Evolutionary conservation across 768 basidiomycete genomes (phyloP), one percentile per base, ranked within the genome.

Genomic region (Psilocybe subaeruginosa): DNA sequence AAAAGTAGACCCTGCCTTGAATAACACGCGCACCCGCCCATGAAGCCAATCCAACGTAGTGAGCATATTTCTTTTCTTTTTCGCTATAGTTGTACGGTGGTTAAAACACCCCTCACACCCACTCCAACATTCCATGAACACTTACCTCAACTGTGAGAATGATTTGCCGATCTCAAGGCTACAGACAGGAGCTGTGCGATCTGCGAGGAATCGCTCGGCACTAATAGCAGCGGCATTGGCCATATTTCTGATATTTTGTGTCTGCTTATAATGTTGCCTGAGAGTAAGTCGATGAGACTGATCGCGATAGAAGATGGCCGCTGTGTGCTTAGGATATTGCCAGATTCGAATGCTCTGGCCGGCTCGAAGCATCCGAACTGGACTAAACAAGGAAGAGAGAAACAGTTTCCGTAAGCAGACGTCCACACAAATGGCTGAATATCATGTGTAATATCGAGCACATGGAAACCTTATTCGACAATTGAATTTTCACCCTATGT

Each of bases 11-110:
- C 58, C 37, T 23, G 77, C 80, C 80, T 76, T 92, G 90, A 57
- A 93, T 90, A 74, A 95, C 90, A 43, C 90, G 82, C 53, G 85
- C 90, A 30, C 93, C 93, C 0, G 90, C 90, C 93, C 93, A 95
- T 1, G 87, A 86, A 5, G 92, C 93, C 64, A 84, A 69, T 17
- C 80, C 82, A 12, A 93, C 54, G 68, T 83, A 87, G 73, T 95
- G 91, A 2, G 89, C 83, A 68, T 95, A 95, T 61, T 87, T 82
- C 76, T 92, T 90, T 69, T 95, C 93, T 65, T 82, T 82, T 4
- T 84, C 77, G 54, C 92, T 94, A 58, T 8, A 57, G 17, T 30
- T 17, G 54, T 60, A 35, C 33, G 11, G 6, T 11, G 33, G 11
- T 7, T 35, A 7, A 35, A 35, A 6, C 62, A 50, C 58, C 57